Conservation (phyloP, 768 basidiomycete genomes). For the Auriscalpium vulgare region DNA sequence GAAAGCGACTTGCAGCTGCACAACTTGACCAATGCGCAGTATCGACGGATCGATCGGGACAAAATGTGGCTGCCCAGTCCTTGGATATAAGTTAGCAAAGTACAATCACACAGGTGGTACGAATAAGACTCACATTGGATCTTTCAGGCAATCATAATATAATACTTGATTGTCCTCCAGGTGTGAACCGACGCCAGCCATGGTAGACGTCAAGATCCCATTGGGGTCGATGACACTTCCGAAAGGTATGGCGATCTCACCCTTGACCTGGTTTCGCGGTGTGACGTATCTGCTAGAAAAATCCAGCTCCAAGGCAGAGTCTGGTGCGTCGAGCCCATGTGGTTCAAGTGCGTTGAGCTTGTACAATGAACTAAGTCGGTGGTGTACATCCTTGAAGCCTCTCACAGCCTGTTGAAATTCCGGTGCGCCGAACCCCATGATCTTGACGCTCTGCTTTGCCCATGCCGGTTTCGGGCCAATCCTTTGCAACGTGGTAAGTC, state of each 20-base stretch:
- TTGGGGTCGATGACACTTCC: not conserved
- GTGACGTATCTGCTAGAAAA: not conserved
- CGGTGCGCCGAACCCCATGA: not conserved
- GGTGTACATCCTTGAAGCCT: not conserved
- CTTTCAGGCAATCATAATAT: not conserved
- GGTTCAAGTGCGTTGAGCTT: not conserved
- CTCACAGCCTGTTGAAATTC: not conserved
- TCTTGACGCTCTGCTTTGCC: not conserved
- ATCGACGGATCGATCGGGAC: not conserved
- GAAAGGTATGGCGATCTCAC: not conserved
- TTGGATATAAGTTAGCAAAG: not conserved
- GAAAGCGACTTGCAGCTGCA: not conserved
- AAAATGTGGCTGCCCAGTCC: not conserved
- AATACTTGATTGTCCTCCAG: not conserved
- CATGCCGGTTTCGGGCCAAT: not conserved
- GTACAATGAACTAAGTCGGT: not conserved
- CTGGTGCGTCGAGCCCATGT: not conserved
- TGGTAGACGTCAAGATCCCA: not conserved
- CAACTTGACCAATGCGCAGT: not conserved
- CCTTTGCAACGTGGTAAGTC: not conserved
- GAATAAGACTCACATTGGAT: not conserved
- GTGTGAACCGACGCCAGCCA: not conserved
- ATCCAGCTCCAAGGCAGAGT: not conserved
- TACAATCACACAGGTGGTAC: not conserved
- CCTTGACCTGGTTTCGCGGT: not conserved